These are phyloP conservation scores for Chlamydomonas sphaeroides DNA, from an alignment of 139 green algal species.

Conservation along the genomic window DNA sequence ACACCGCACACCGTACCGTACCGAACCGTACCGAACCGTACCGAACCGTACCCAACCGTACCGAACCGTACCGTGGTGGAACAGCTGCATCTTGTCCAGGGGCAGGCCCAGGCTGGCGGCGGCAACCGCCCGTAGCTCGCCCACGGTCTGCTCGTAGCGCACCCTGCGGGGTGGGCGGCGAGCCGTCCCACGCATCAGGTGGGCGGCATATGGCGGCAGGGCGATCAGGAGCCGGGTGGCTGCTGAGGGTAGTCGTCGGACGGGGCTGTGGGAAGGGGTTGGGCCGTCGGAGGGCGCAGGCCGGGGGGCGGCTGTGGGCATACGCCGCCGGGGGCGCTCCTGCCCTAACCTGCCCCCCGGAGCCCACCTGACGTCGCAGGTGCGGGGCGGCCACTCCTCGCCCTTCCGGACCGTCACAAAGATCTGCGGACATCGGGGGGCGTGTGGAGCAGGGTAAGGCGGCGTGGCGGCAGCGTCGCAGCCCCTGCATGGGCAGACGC, in stretches of 20 bases:
- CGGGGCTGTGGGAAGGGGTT: not conserved
- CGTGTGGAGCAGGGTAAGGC: too few species aligned
- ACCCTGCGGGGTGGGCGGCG: constrained; percentile 49
- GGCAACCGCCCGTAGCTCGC: constrained; percentile 64
- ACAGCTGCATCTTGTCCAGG: constrained; percentile 74
- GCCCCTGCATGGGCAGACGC: not conserved
- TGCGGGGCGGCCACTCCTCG: constrained; percentile 64
- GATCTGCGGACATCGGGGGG: constrained; percentile 20
- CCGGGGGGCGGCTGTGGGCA: too few species aligned
- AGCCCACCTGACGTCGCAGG: constrained; percentile 68
- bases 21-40: too few species aligned
- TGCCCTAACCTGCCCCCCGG: too few species aligned
- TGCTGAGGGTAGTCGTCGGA: too few species aligned
- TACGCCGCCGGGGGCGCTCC: too few species aligned
- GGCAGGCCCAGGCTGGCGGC: constrained; percentile 62
- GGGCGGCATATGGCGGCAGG: not conserved
- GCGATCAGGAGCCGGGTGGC: not conserved
- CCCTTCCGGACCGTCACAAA: constrained; percentile 57
- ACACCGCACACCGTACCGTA: too few species aligned
- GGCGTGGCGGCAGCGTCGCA: too few species aligned
- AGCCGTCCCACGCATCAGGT: not conserved
- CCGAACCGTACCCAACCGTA: too few species aligned
- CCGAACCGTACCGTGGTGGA: too few species aligned
- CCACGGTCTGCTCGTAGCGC: constrained; percentile 80
- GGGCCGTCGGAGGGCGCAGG: too few species aligned